Evolutionary conservation across 129 eudicot genomes (phyloP).

Genomic region (Glebionis coronaria): DNA sequence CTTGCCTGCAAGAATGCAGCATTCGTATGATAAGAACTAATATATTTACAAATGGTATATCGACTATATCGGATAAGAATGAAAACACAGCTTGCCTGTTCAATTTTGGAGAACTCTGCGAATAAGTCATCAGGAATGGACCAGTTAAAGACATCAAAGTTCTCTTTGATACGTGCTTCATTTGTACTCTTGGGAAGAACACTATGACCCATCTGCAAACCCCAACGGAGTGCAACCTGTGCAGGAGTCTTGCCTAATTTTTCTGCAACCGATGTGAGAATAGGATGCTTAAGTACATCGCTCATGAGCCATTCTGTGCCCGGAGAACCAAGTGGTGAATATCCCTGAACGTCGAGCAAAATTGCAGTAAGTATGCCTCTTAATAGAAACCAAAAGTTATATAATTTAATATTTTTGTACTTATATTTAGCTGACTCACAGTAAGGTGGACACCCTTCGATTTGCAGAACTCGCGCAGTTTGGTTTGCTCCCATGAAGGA

Average conservation of each 20-base stretch:
- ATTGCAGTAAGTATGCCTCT: background rate
- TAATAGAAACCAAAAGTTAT: background rate
- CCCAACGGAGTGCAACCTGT: constrained; percentile 60
- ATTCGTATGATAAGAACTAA: background rate
- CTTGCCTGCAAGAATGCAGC: constrained; percentile 38
- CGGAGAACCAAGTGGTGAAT: constrained; percentile 62
- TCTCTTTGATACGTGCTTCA: constrained; percentile 45
- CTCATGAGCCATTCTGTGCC: constrained; percentile 50
- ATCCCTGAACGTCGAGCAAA: constrained; percentile 28
- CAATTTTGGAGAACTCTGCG: constrained; percentile 36
- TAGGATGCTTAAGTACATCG: constrained; percentile 41
- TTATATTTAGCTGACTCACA: constrained; percentile 24
- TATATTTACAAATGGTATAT: background rate
- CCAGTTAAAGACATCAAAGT: constrained; percentile 40
- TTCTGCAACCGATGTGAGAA: constrained; percentile 36
- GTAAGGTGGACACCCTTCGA: constrained; percentile 3
- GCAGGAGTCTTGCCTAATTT: constrained; percentile 51
- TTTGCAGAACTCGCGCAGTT: no score
- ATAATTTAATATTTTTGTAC: background rate
- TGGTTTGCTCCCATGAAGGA: constrained; percentile 68
- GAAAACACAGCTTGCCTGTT: constrained; percentile 33
- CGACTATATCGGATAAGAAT: background rate
- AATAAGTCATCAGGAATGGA: constrained; percentile 46
- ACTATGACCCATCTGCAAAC: constrained; percentile 57
- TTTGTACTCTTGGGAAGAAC: constrained; percentile 56